These are phyloP conservation scores for Pichia sporocuriosa DNA, from an alignment of 805 yeast species.

Conservation along the genomic window DNA sequence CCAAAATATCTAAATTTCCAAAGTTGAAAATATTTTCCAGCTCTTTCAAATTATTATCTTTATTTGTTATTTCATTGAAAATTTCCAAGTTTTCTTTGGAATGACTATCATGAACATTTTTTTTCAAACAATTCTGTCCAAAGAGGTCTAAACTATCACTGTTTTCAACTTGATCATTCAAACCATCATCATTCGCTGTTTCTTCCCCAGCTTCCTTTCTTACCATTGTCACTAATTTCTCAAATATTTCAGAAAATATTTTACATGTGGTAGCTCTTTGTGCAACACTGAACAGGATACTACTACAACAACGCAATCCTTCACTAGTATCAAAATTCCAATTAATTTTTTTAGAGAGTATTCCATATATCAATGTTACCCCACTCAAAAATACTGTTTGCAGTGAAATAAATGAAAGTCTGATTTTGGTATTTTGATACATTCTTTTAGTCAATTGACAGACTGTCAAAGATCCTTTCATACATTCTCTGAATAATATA, in stretches of 20 bases:
- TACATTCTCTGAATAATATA: conserved; percentile 13
- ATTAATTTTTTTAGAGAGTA: conserved; percentile 12
- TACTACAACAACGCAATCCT: conserved; percentile 14
- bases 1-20: conserved; percentile 10
- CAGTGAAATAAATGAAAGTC: conserved; percentile 16
- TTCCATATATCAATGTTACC: conserved; percentile 16
- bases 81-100: conserved; percentile 8
- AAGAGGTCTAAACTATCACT: background rate
- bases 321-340: conserved; percentile 15
- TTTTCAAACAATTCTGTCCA: conserved; percentile 3
- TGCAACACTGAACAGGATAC: conserved; percentile 14
- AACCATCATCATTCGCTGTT: background rate
- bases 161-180: background rate
- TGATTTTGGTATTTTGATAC: conserved; percentile 10
- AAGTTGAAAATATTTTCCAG: conserved; percentile 11
- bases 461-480: conserved; percentile 12
- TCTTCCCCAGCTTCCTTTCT: conserved; percentile 2
- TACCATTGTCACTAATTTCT: conserved; percentile 12
- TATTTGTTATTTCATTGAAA: conserved; percentile 9
- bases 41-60: conserved; percentile 3
- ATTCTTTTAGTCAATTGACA: conserved; percentile 15
- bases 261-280: conserved; percentile 15
- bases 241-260: conserved; percentile 16
- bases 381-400: conserved; percentile 18
- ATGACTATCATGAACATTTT: conserved; percentile 1